Evolutionary conservation across 768 basidiomycete genomes (phyloP).

Genomic region (Jaapia argillacea): DNA sequence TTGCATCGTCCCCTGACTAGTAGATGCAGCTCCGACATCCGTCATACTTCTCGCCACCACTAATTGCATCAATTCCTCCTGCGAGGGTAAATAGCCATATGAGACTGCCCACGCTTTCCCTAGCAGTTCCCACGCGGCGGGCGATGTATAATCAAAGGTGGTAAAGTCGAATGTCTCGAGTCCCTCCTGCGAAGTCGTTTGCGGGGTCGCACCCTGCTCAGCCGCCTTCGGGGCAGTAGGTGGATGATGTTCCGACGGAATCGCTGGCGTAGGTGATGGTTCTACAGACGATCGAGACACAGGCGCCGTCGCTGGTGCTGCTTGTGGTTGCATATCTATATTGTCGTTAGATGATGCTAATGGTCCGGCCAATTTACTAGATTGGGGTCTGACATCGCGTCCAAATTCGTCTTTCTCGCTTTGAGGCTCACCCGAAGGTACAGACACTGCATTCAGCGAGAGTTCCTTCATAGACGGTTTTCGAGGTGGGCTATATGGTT

Average conservation of each 20-base stretch:
- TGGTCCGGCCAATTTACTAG: slow-evolving; percentile 21
- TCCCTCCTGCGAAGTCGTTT: slow-evolving; percentile 18
- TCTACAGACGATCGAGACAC: slow-evolving; percentile 28
- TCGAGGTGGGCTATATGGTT: slow-evolving; percentile 50
- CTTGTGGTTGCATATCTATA: slow-evolving; percentile 10
- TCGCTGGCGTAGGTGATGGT: slow-evolving; percentile 28
- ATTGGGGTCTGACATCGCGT: slow-evolving; percentile 60
- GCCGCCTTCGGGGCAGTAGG: neutral
- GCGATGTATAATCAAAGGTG: slow-evolving; percentile 64
- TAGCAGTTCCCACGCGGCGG: slow-evolving; percentile 73
- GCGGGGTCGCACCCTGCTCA: neutral
- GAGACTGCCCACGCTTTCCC: slow-evolving; percentile 70
- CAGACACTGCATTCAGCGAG: slow-evolving; percentile 10
- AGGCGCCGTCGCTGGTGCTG: slow-evolving; percentile 17
- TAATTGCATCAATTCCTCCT: slow-evolving; percentile 71
- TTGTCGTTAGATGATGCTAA: slow-evolving; percentile 4
- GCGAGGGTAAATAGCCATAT: slow-evolving; percentile 56
- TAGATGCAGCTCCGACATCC: slow-evolving; percentile 2
- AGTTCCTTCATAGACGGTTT: slow-evolving; percentile 16
- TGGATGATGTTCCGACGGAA: slow-evolving; percentile 10
- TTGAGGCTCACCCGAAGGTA: slow-evolving; percentile 15
- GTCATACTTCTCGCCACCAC: slow-evolving; percentile 34
- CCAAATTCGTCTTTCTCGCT: slow-evolving; percentile 80
- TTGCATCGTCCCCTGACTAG: neutral
- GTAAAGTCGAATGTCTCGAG: slow-evolving; percentile 62